Evolutionary conservation across 2,329 filamentous ascomycete species (phyloP).

Genomic region (Lojkania enalia): DNA sequence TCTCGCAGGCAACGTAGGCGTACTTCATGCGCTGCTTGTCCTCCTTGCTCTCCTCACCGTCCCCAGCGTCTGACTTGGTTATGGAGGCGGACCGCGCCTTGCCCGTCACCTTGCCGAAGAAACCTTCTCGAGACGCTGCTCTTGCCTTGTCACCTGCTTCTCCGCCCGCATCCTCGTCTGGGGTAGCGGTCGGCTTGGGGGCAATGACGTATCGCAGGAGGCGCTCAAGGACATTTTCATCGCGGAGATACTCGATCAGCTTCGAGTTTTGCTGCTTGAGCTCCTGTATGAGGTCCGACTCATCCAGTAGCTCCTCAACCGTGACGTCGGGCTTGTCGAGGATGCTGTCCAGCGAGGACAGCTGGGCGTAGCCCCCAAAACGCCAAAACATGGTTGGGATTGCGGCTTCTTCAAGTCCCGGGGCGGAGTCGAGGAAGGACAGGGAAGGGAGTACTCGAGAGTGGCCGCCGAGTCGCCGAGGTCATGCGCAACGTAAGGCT

Average conservation of each 20-base stretch:
- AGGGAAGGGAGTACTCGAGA: slow-evolving; percentile 29
- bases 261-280: slow-evolving; percentile 98
- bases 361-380: slow-evolving; percentile 97
- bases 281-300: slow-evolving; percentile 95
- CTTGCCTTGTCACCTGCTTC: slow-evolving; percentile 51
- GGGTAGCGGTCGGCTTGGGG: slow-evolving; percentile 59
- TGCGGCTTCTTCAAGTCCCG: slow-evolving; percentile 23
- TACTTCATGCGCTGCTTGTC: slow-evolving; percentile 94
- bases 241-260: slow-evolving; percentile 91
- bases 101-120: slow-evolving; percentile 51
- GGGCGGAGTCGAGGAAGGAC: slow-evolving; percentile 30
- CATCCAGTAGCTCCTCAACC: slow-evolving; percentile 92
- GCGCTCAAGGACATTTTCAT: slow-evolving; percentile 80
- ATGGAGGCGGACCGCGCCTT: slow-evolving; percentile 50
- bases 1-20: slow-evolving; percentile 89
- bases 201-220: slow-evolving; percentile 91
- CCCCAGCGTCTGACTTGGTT: slow-evolving; percentile 47
- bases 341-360: slow-evolving; percentile 93
- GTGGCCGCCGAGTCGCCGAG: slow-evolving; percentile 17
- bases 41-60: slow-evolving; percentile 66
- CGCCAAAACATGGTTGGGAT: slow-evolving; percentile 93
- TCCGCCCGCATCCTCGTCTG: slow-evolving; percentile 41
- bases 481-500: slow-evolving; percentile 19
- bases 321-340: slow-evolving; percentile 95
- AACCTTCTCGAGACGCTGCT: slow-evolving; percentile 41